Evolutionary conservation across 2,329 filamentous ascomycete species (phyloP), one percentile per base, ranked within the genome.

Genomic region (Diaporthe batatas): DNA sequence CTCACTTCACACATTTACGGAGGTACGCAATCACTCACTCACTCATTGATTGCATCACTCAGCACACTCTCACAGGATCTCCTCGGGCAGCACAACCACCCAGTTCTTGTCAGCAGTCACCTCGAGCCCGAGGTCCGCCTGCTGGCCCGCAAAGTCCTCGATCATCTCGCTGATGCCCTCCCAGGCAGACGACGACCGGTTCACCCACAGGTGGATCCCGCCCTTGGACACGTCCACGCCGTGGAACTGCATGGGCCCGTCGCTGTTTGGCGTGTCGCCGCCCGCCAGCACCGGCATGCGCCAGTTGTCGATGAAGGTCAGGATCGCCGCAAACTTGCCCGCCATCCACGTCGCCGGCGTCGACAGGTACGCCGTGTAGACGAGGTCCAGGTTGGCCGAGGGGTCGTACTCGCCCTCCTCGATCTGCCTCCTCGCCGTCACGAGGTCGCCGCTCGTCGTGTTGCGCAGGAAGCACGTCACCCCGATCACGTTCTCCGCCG

Each of bases 21-120:
- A 36, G 42, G 29, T 42, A 49, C 23, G 34, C 29, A 34, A 8
- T 49, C 42, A 51, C 62, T 34, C 62, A 51, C 21, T 23, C 59
- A 64, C 32, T 6, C 34, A 36, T 36, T 36, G 8, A 36, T 39
- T 12, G n/a, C 59, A 39, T 36, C 12, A 29, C 16, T 49, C 25
- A 34, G 18, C 32, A 67, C 14, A 16, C 21, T n/a, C 68, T 75
- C 78, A 81, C 72, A 79, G 78, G n/a, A 85, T 81, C 0, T 85
- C 81, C 1, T 79, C 75, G 0, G 84, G 83, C 75, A 76, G 80
- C 3, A 85, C 84, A 6, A 82, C 78, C 4, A 86, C 80, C 84
- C 84, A 86, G 77, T 85, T 85, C 80, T 84, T 84, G 71, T 85
- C 78, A 2, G 82, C 84, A 18, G 83, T 85, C 2, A 84, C 83